Base-by-base conservation (phyloP, 2,329 filamentous ascomycete species). In the Dactylonectria estremocensis region DNA sequence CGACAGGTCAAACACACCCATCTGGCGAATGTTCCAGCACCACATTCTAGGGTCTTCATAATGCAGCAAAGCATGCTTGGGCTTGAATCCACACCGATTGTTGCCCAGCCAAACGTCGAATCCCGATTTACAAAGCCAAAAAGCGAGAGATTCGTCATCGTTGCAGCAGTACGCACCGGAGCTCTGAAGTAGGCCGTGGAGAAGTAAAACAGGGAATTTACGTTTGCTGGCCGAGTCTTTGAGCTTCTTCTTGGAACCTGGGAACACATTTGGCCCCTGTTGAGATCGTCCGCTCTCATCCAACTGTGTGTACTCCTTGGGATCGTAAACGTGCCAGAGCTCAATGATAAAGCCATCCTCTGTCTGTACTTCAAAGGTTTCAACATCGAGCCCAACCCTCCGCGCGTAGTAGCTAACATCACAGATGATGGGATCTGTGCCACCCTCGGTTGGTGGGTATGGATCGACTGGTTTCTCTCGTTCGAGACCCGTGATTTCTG, bases 61-160 rank as follows among this genome's bases (percentile, higher is more conserved):
- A 2, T 89, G 82, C 45, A 98, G 87, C 22, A 91, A 81, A 2
- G 86, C 88, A 77, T 98, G 95, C 70, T 90, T 88, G 0, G 95
- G 95, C 0, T 88, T 84, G 80, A 96, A 94, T 1, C 95, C 95
- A 77, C 95, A 97, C 20, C 95, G 89, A 77, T 97, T 98, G 82
- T 97, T 97, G 5, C 95, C 95, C 16, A 98, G 86, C 95, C 95
- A 98, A 45, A 98, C 94, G 79, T 98, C 95, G 80, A 94, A 98
- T 1, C 95, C 95, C 0, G 92, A 91, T 81, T 97, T 97, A 80
- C 93, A 95, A 8, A 98, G 90, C 83, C 92, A 97, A 81, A 98
- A 98, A 1, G 95, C 95, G 8, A 98, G 86, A 28, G 93, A 95
- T 72, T 94, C 90, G 69, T 97, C 95, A 75, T 97, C 95, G 77